phyloP scores from a whole-genome alignment of 2,329 filamentous ascomycete genomes.

The Alternaria ventricosa region DNA sequence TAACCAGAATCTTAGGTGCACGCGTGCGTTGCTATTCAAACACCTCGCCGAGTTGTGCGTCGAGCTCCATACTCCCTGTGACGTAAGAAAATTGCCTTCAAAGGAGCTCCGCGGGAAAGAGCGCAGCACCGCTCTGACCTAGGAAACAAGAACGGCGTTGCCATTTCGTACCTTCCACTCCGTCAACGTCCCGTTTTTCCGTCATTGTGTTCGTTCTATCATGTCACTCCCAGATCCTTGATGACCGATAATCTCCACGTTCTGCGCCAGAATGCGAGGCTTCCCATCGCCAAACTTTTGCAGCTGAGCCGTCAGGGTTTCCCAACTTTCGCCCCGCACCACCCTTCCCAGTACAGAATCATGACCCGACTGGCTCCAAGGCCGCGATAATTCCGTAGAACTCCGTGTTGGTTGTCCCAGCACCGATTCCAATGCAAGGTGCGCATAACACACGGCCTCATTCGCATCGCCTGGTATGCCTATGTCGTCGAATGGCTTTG shows the following conservation, averaged over 20 bases:
- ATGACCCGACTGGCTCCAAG: neutral
- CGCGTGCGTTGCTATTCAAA: neutral
- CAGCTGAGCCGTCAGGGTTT: conserved; percentile 9
- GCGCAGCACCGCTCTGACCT: neutral
- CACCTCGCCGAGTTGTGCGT: neutral
- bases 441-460: conserved; percentile 66
- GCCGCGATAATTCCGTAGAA: neutral
- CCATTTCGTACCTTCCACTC: neutral
- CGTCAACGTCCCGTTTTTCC: neutral
- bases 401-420: conserved; percentile 12
- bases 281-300: conserved; percentile 22
- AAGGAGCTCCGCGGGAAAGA: neutral
- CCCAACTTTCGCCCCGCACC: conserved; percentile 24
- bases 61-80: neutral
- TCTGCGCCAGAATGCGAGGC: neutral
- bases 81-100: neutral
- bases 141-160: neutral
- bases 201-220: neutral
- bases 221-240: neutral
- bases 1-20: neutral
- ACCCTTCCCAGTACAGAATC: conserved; percentile 13
- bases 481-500: conserved; percentile 62
- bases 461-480: conserved; percentile 65
- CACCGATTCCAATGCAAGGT: conserved; percentile 65
- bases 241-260: conserved; percentile 11